phyloP scores from a whole-genome alignment of 2,329 filamentous ascomycete genomes.

The Hymenoscyphus scutula region DNA sequence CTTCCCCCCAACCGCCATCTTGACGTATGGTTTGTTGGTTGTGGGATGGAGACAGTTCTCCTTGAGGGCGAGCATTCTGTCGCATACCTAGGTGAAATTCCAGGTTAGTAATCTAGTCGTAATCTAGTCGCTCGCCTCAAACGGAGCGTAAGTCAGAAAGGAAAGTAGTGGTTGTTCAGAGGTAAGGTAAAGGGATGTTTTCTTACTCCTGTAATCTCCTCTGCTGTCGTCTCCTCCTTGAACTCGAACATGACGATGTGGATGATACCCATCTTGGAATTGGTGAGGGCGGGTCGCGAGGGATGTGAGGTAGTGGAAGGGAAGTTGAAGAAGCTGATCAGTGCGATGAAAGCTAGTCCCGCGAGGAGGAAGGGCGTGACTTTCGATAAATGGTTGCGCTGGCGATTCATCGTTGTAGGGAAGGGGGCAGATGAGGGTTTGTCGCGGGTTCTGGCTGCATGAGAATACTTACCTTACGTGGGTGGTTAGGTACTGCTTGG shows the following conservation, averaged over 20 bases:
- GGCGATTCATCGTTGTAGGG: slow-evolving; percentile 4
- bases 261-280: slow-evolving; percentile 53
- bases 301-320: background rate
- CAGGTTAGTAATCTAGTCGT: too few species aligned
- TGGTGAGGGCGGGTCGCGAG: background rate
- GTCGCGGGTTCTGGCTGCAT: background rate
- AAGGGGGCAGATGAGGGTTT: background rate
- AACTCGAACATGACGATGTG: slow-evolving; percentile 68
- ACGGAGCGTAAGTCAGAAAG: too few species aligned
- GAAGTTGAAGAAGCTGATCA: background rate
- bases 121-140: too few species aligned
- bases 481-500: too few species aligned
- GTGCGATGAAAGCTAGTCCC: background rate
- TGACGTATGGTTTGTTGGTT: slow-evolving; percentile 58
- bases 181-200: background rate
- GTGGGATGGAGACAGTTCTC: slow-evolving; percentile 57
- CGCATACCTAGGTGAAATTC: slow-evolving; percentile 51
- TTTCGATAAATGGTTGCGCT: background rate
- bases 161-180: background rate
- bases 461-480: too few species aligned
- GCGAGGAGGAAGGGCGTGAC: background rate
- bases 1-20: slow-evolving; percentile 53
- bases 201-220: slow-evolving; percentile 54
- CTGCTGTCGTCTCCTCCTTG: slow-evolving; percentile 47
- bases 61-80: slow-evolving; percentile 53